Base-by-base conservation (phyloP, 192 early-diverging fungal species). In the Oehlia diaphana region DNA sequence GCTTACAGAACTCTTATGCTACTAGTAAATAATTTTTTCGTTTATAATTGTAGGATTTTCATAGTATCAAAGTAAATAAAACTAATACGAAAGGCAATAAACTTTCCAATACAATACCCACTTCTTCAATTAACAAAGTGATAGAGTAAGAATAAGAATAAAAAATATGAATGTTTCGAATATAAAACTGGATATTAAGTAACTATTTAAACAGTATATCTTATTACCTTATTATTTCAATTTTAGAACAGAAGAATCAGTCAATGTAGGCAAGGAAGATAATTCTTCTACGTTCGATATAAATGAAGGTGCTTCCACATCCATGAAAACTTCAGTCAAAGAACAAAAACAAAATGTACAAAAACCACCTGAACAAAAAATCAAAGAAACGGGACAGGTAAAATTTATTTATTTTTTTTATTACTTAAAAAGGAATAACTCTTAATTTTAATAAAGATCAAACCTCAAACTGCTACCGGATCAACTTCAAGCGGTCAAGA, bases 51-150 rank as follows among this genome's bases (percentile, higher is more conserved):
- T n/a, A 78, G 77, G 21, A 35, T 39, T 63, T 64, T 37, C 77
- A 78, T 69, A 78, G 77, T 53, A 5, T 78, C 47, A 78, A 78
- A 69, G 65, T 66, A 23, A 68, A 19, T 21, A 42, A 70, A 44
- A n/a, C 37, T 10, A 10, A 4, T n/a, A 9, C 33, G 33, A n/a
- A 44, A 10, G n/a, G 2, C 33, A 37, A 69, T 0, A 69, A 42
- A 37, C n/a, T 21, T 44, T 58, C 53, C 53, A 42, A 70, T 1
- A 23, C 21, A n/a, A 70, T n/a, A 33, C 14, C 13, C 0, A 9
- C 13, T 4, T 31, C 68, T 44, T 42, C 68, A 70, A 42, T 26
- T 4, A 70, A 44, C 2, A 47, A 47, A 47, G 7, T 14, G 64
- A 65, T 28, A 28, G 9, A 33, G 31, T 33, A 28, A 26, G 31